Evolutionary conservation across 768 basidiomycete genomes (phyloP), one percentile per base, ranked within the genome.

Genomic region (Suillus hirtellus): DNA sequence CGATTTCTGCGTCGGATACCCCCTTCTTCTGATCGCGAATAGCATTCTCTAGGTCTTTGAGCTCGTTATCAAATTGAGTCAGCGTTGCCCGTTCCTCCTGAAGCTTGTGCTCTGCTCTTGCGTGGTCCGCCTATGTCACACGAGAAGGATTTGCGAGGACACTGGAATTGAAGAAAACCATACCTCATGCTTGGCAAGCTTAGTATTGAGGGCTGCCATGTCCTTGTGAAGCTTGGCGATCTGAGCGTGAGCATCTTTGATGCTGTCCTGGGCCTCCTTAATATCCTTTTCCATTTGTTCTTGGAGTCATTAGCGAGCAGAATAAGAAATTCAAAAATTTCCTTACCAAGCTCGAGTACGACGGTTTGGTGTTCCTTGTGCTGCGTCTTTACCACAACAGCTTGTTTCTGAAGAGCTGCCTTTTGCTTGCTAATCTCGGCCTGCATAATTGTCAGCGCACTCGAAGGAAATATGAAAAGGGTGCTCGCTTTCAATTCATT

Each of bases 321-420:
- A 7, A 37, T 24, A 44, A 19, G 4, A 27, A 5, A 42, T 43
- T 31, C 6, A n/a, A 31, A 31, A 19, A 7, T 6, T 31, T 21
- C 72, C 88, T 50, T 66, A 96, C 96, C 91, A n/a, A 94, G 79
- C 71, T 99, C 96, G 9, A 99, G 84, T 37, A 82, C 82, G 1
- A 89, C 90, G 0, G 94, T 93, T 71, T 98, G 95, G 27, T 91
- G 81, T 63, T 96, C 95, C 78, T 92, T 95, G 71, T 97, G 95
- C 66, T 89, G 84, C 10, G 86, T 86, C 79, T 98, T 99, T 65
- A 98, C 86, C 8, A 81, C 78, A 3, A 90, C 88, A 2, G 89
- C 82, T 72, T 95, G 89, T 76, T 92, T 94, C 70, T 92, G 89
- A 15, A 96, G 77, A 0, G 84, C 85, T 7, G 85, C 80, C 77